Evolutionary conservation across 148 eudicot genomes (phyloP).

Genomic region (Bassia scoparia): DNA sequence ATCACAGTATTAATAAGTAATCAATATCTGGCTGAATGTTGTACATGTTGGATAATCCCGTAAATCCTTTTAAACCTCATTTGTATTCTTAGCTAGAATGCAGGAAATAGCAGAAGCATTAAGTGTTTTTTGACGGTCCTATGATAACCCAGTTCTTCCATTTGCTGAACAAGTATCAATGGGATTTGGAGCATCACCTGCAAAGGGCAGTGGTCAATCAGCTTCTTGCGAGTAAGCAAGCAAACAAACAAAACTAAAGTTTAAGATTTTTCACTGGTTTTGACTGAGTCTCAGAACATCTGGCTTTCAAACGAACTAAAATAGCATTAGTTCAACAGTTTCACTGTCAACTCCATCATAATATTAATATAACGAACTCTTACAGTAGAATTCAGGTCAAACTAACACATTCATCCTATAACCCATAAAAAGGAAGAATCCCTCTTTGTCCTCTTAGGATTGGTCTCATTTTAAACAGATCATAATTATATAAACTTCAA

Average conservation of each 20-base stretch:
- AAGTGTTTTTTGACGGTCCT: conserved; percentile 58
- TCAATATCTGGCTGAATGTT: conserved; percentile 52
- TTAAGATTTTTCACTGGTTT: background rate
- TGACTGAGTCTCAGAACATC: background rate
- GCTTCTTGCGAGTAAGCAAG: background rate
- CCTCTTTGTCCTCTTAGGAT: too few species aligned
- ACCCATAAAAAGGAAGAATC: background rate
- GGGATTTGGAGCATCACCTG: conserved; percentile 54
- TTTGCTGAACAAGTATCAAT: conserved; percentile 51
- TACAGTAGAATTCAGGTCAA: background rate
- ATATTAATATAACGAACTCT: too few species aligned
- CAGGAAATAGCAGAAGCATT: conserved; percentile 74
- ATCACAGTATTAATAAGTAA: conserved; percentile 64
- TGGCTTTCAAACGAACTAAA: background rate
- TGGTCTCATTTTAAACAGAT: too few species aligned
- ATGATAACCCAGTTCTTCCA: conserved; percentile 49
- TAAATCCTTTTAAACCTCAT: conserved; percentile 53
- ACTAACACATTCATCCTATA: too few species aligned
- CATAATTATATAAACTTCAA: too few species aligned
- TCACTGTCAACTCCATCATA: too few species aligned
- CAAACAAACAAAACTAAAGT: background rate
- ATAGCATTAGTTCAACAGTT: background rate
- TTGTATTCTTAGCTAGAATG: conserved; percentile 48
- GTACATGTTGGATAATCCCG: conserved; percentile 57
- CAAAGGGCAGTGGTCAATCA: conserved; percentile 11